Evolutionary conservation across 2,329 filamentous ascomycete species (phyloP), one percentile per base, ranked within the genome.

Genomic region (Colletotrichum tabaci): DNA sequence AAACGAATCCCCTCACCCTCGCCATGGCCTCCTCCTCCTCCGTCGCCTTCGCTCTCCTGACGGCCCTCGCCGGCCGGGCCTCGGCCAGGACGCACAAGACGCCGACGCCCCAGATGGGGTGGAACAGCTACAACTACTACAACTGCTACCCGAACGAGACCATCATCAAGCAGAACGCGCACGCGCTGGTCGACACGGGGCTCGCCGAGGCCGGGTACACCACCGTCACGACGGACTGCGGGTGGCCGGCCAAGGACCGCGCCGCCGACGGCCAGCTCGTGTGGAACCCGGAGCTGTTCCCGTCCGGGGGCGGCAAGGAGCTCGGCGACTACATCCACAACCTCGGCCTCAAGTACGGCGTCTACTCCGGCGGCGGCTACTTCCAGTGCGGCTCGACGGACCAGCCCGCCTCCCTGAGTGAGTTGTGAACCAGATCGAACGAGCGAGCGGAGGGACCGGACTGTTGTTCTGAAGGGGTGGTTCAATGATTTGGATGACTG

Each of bases 41-140:
- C 40, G 53, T 68, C 15, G 46, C 65, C 4, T 30, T 72, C 38
- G 42, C 47, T 21, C 52, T 72, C 15, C 52, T 72, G 40, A 55
- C 60, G 53, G 58, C 58, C 7, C 53, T 72, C 53, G 65, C 53
- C 7, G 38, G 38, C 2, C 69, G n/a, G 21, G 65, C 62, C 35
- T 67, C 46, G 63, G 71, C 71, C 63, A 70, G 49, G 58, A 74
- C 72, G 12, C 57, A 70, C 52, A 77, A 72, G 35, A 79, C 79
- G 1, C 74, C 77, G 6, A 82, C 82, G 1, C 84, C 84, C 2
- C 82, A 82, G 0, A 84, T 86, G 84, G 83, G 88, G 15, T 91
- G 88, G 88, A 90, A 90, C 72, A 87, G 84, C 2, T 91, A 91
- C 74, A 91, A 91, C 65, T 81, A 85, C 50, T 89, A 88, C 77